Evolutionary conservation across 164 flowering plant species (phyloP), one percentile per base, ranked within the genome.

Genomic region (Aristolochia fimbriata): DNA sequence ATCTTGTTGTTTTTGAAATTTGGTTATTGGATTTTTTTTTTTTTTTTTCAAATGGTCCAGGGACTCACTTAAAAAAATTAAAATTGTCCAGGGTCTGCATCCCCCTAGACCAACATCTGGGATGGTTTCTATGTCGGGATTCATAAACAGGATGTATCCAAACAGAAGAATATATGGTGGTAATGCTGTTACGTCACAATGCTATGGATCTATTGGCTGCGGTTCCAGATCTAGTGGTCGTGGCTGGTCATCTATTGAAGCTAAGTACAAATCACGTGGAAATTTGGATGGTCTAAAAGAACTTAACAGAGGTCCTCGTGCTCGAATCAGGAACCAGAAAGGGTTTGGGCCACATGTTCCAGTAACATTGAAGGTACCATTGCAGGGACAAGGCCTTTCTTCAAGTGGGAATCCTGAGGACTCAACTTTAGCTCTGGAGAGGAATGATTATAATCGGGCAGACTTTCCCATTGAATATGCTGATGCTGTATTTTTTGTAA

Each of bases 271-370:
- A 62, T 69, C 84, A 24, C 79, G 83, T 69, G 92, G 83, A 66
- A 80, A 69, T 56, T 50, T 72, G 54, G 92, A 88, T 74, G 96
- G 91, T n/a, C 61, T 86, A 69, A 86, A 83, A 66, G 97, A 91
- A 73, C 76, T 84, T 55, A 87, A 82, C 77, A 73, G 81, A 59
- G 97, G 97, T 10, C 97, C 97, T 0, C 78, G 97, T 57, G 83
- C 85, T 14, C 84, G 82, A 7, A 45, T 66, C 37, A 88, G 82
- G 73, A 81, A 75, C 61, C 82, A 74, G 41, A 91, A 82, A 67
- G 79, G 62, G 25, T 61, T 69, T 49, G 55, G 65, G 16, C 76
- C 94, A 0, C 47, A 31, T 21, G 53, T 66, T 5, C 63, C 78
- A 16, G 22, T 79, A 27, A 27, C 5, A 31, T 77, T 67, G 4